Base-by-base conservation (phyloP, 371 early-diverging fungal species). In the Mucor irregularis region DNA sequence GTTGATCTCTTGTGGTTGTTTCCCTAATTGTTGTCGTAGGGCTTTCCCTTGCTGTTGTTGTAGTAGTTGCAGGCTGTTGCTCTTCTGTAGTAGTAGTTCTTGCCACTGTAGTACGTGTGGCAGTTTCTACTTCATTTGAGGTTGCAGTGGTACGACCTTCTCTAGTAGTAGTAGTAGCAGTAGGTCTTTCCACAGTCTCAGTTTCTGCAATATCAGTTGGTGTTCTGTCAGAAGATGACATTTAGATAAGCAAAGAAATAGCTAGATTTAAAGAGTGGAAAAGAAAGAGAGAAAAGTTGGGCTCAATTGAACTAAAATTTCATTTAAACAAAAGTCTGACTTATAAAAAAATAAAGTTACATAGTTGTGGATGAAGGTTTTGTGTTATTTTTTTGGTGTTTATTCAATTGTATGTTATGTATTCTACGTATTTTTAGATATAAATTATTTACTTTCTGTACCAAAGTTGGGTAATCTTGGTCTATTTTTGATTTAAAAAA, bases 391-490 rank as follows among this genome's bases (percentile, higher is more conserved):
- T n/a, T n/a, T n/a, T n/a, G n/a, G n/a, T n/a, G n/a, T n/a, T n/a
- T n/a, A n/a, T n/a, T n/a, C n/a, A n/a, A n/a, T n/a, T n/a, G n/a
- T n/a, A n/a, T n/a, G n/a, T n/a, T n/a, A n/a, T n/a, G n/a, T n/a
- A n/a, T n/a, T n/a, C n/a, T n/a, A n/a, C n/a, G 28, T 30, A 48
- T 30, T 28, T 30, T 46, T 33, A 21, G 19, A 48, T 19, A 48
- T 16, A 13, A 17, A 47, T 16, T 29, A 50, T 19, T 58, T 80
- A 81, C 67, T 81, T 78, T 72, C 81, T 68, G 61, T 81, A 81
- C 81, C 81, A 81, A 50, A 81, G 69, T 61, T 74, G 78, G 58
- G 81, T 81, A 60, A 73, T 74, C 76, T 81, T 73, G 54, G 72
- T 66, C 78, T 71, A 63, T 31, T 35, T 21, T 52, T 28, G 37